These are phyloP conservation scores for Coffea canephora DNA, from an alignment of 257 asterid genomes.

Conservation along the genomic window DNA sequence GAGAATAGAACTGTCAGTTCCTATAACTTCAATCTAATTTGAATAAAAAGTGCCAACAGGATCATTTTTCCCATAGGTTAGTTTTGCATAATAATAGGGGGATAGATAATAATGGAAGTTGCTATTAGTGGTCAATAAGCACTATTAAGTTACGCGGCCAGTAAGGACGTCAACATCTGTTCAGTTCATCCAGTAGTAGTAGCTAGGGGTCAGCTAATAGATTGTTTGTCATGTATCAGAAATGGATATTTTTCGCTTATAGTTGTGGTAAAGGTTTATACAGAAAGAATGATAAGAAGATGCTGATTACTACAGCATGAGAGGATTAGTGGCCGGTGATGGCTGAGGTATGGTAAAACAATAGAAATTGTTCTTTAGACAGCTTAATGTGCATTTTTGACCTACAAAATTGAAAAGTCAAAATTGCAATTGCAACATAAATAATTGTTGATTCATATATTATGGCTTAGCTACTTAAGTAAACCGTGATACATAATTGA, in stretches of 20 bases:
- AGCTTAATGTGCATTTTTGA: background rate
- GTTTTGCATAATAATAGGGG: background rate
- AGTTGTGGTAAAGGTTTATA: background rate
- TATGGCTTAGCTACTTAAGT: background rate
- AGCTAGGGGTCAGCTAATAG: background rate
- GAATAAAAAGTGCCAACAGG: background rate
- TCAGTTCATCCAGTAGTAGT: background rate
- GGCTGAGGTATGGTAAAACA: background rate
- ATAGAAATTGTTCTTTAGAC: background rate
- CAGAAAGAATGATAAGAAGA: background rate
- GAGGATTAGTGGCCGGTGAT: background rate
- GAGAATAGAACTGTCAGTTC: background rate
- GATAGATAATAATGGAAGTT: background rate
- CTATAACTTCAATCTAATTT: background rate
- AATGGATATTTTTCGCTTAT: background rate
- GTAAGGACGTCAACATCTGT: background rate
- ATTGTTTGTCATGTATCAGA: no score
- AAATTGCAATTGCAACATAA: background rate
- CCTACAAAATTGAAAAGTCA: background rate
- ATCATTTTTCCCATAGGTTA: background rate
- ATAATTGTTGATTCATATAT: background rate
- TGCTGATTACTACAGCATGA: background rate
- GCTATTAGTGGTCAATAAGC: background rate
- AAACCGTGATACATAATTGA: background rate
- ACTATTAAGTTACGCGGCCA: background rate